Base-by-base conservation (phyloP, 2,329 filamentous ascomycete species). In the Phialophora chinensis region DNA sequence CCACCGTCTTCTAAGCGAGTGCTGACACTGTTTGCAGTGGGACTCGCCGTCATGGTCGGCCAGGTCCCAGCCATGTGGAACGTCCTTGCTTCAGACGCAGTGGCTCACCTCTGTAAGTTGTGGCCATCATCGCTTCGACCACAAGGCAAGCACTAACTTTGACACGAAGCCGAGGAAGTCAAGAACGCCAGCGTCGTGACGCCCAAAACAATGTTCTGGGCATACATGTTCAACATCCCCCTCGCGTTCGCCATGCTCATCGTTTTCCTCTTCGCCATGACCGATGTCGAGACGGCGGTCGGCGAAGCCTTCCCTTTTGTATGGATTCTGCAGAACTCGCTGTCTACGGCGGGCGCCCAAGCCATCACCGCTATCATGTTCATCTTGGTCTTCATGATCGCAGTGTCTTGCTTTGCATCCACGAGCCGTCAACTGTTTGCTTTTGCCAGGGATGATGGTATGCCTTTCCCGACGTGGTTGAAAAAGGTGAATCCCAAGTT, bases 141-240 rank as follows among this genome's bases (percentile, higher is more conserved):
- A 10, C 8, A n/a, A 20, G 23, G 27, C 49, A 42, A 25, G 20
- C 47, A 61, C 59, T 61, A 27, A 61, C 49, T 14, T 35, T 20
- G 29, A 55, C n/a, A 29, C 6, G 29, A n/a, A 72, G 80, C 82
- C 4, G 82, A 84, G 72, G 82, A 84, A 70, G 79, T 84, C 35
- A 78, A 79, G 50, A 78, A 84, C 47, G 80, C 82, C 1, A 77
- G 78, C 2, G 71, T 77, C 29, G 80, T 80, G 60, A 79, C 84
- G 2, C 83, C 82, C 0, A 74, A 78, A 23, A 58, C 59, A 10
- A 66, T 84, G 64, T 75, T 81, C 61, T 79, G 77, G 71, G 78
- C 77, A 12, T 81, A 81, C 71, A 69, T 82, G 35, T 74, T 82
- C 62, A 84, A 83, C 63, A 80, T 80, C 4, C 67, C 76, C 4